Conservation (phyloP, 768 basidiomycete species). For the Mycena haematopus region DNA sequence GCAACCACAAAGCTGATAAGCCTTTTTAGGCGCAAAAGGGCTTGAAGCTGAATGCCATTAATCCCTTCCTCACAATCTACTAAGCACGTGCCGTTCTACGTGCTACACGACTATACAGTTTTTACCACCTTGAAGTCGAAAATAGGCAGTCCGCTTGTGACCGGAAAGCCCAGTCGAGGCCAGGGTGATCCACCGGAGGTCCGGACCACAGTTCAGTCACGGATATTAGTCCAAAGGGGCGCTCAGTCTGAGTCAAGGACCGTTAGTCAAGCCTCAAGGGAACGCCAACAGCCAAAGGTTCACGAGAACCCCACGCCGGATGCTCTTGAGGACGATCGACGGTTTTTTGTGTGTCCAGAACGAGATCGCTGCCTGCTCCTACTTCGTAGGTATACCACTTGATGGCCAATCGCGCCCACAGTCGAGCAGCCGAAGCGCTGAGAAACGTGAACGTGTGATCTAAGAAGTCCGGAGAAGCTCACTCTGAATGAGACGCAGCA, state of each 20-base stretch:
- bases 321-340: slow-evolving; percentile 48
- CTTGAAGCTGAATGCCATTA: not conserved
- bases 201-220: not conserved
- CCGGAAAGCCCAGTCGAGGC: not conserved
- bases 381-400: slow-evolving; percentile 65
- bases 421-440: slow-evolving; percentile 52
- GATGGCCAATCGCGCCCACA: slow-evolving; percentile 57
- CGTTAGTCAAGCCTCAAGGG: slow-evolving; percentile 31
- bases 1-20: not conserved
- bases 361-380: slow-evolving; percentile 59
- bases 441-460: slow-evolving; percentile 5
- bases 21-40: not conserved
- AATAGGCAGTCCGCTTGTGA: too few species aligned
- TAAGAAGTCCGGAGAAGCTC: not conserved
- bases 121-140: too few species aligned
- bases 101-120: too few species aligned
- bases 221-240: not conserved
- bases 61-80: too few species aligned
- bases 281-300: slow-evolving; percentile 42
- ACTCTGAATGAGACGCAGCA: slow-evolving; percentile 70
- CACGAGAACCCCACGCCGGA: slow-evolving; percentile 55
- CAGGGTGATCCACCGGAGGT: not conserved
- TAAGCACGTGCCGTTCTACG: not conserved
- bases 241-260: not conserved
- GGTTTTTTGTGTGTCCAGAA: slow-evolving; percentile 44